Evolutionary conservation across 257 asterid species (phyloP), one percentile per base, ranked within the genome.

Genomic region (Nicotiana benthamiana): DNA sequence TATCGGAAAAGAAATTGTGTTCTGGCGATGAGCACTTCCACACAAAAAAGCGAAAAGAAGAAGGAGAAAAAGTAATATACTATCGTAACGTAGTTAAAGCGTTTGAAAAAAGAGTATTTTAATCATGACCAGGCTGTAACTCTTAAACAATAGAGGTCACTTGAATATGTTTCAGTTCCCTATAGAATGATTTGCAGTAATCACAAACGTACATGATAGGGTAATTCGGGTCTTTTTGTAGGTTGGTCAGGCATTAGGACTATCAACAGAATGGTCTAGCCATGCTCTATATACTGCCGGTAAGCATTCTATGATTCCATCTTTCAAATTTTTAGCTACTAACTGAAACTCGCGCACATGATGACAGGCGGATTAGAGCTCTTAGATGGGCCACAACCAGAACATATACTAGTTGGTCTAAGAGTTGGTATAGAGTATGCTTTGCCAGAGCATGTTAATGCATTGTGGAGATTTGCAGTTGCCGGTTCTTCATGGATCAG

Each of bases 171-270:
- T 15, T 28, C 74, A 64, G 6, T 64, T 30, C 16, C 52, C 52
- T 9, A 66, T 1, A 32, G 52, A 36, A 36, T 67, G 53, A 32
- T 10, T 18, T 66, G 28, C 27, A 66, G 2, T 36, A 1, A 36
- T 10, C 2, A 2, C 32, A 36, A 68, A 0, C 4, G 40, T 43
- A 40, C 7, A 12, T 70, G 59, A 43, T 13, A 12, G 32, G 0
- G 77, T 20, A 11, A 15, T 27, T 72, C 0, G 32, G 0, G 22
- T 43, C 24, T 12, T 2, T 79, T 75, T 52, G 66, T 81, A 95
- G 99, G 97, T 95, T 85, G 98, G 99, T 30, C 97, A 94, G 83
- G 99, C 98, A 0, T 56, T 93, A 84, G 99, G 98, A 78, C 79
- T 96, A 77, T 88, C 99, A 9, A 92, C 91, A 11, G 95, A 93